Evolutionary conservation across 768 basidiomycete species (phyloP).

Genomic region (Cystofilobasidium ferigula): DNA sequence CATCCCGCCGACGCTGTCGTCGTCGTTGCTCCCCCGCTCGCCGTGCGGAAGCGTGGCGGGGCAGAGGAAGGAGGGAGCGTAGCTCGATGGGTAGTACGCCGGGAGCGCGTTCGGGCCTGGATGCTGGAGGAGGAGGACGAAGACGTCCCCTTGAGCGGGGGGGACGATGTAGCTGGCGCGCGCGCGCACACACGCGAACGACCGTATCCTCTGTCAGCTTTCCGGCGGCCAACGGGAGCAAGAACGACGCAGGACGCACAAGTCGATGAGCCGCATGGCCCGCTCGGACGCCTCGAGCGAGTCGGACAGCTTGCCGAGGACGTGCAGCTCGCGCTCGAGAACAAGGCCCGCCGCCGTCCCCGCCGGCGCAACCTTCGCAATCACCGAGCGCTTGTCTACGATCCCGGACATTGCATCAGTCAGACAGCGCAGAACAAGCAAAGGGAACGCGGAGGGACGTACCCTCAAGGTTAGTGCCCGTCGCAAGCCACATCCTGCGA

Average conservation of each 20-base stretch:
- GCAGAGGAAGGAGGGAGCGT: constrained; percentile 56
- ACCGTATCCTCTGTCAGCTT: not conserved
- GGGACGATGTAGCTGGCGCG: constrained; percentile 15
- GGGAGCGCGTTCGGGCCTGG: constrained; percentile 60
- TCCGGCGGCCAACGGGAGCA: not conserved
- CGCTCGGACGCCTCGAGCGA: not conserved
- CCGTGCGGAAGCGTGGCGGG: constrained; percentile 32
- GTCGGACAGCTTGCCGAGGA: not conserved
- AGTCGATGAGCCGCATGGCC: constrained; percentile 16
- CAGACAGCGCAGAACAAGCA: not conserved
- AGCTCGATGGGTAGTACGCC: constrained; percentile 56
- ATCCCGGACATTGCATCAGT: not conserved
- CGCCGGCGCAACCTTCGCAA: constrained; percentile 13
- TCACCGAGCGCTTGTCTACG: constrained; percentile 1
- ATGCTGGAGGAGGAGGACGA: constrained; percentile 59
- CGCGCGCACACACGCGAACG: not conserved
- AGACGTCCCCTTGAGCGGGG: constrained; percentile 55
- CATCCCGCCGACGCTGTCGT: constrained; percentile 1
- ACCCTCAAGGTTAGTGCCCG: constrained; percentile 17
- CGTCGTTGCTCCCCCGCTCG: not conserved
- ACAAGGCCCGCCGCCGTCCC: not conserved
- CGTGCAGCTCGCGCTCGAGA: constrained; percentile 15
- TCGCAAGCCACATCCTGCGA: not conserved
- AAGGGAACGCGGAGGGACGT: not conserved
- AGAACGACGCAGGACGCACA: not conserved